phyloP scores from a whole-genome alignment of 106 monocot species.

The Iris macrosiphon region DNA sequence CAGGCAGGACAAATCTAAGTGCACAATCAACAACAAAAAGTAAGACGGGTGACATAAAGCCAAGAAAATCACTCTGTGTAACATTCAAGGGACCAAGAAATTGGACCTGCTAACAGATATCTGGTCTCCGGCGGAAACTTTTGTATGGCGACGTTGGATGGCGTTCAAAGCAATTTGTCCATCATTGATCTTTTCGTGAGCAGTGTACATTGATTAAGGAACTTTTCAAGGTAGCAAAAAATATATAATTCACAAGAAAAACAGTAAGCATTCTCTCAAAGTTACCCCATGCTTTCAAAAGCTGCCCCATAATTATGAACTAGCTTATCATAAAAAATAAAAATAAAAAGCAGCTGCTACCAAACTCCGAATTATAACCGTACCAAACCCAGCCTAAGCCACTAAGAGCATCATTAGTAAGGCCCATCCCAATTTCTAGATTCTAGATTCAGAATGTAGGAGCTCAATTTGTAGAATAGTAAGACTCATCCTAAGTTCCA shows the following conservation, averaged over 20 bases:
- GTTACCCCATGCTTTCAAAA: too few relatives aligned
- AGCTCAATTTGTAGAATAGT: too few relatives aligned
- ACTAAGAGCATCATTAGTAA: not conserved
- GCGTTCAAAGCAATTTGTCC: constrained; percentile 77
- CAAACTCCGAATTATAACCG: not conserved
- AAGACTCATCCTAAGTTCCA: too few relatives aligned
- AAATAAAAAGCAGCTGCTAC: not conserved
- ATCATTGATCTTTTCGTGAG: constrained; percentile 31
- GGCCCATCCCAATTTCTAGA: not conserved
- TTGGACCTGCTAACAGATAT: constrained; percentile 63
- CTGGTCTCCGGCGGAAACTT: constrained; percentile 70
- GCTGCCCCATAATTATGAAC: too few relatives aligned
- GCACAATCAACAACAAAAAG: constrained; percentile 3
- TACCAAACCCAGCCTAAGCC: not conserved
- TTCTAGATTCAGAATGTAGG: too few relatives aligned
- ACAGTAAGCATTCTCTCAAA: too few relatives aligned
- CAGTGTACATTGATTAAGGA: constrained; percentile 61
- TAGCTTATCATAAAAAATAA: not conserved
- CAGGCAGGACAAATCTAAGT: constrained; percentile 59
- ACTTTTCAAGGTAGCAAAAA: not conserved
- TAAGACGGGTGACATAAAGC: not conserved
- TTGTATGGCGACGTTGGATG: constrained; percentile 71
- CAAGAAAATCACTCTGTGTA: not conserved
- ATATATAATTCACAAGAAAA: not conserved
- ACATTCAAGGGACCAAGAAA: not conserved